Conservation (phyloP, 2,329 filamentous ascomycete genomes). For the Colletotrichum sp. region DNA sequence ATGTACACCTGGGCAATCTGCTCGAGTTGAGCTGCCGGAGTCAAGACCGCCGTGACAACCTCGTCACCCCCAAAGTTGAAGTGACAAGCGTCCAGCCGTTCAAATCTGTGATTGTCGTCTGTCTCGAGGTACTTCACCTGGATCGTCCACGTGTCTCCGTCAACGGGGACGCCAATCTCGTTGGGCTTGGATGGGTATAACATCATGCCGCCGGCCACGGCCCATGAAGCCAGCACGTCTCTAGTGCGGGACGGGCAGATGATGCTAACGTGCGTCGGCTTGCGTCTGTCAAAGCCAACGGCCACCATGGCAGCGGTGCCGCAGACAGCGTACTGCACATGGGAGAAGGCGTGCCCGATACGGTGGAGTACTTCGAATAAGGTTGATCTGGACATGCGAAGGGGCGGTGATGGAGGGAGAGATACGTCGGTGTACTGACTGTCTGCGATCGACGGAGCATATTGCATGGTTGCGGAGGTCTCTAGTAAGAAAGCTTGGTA, state of each 20-base stretch:
- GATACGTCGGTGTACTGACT: not conserved
- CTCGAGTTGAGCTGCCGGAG: slow-evolving; percentile 38
- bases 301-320: slow-evolving; percentile 50
- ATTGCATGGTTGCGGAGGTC: not conserved
- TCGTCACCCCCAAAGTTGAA: slow-evolving; percentile 13
- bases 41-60: slow-evolving; percentile 29
- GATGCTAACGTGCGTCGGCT: slow-evolving; percentile 41
- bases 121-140: slow-evolving; percentile 37
- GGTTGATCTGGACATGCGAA: slow-evolving; percentile 29
- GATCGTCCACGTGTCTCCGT: slow-evolving; percentile 35
- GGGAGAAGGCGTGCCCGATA: slow-evolving; percentile 43
- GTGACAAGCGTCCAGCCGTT: slow-evolving; percentile 26
- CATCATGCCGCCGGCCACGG: slow-evolving; percentile 34
- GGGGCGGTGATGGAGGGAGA: not conserved
- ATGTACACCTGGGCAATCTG: slow-evolving; percentile 38
- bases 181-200: slow-evolving; percentile 34
- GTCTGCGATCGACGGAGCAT: not conserved
- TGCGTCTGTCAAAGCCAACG: slow-evolving; percentile 42
- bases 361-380: slow-evolving; percentile 41
- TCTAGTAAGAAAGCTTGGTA: not conserved
- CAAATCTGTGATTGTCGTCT: slow-evolving; percentile 30
- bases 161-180: slow-evolving; percentile 50
- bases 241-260: slow-evolving; percentile 41
- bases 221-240: slow-evolving; percentile 47
- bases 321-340: slow-evolving; percentile 52